Evolutionary conservation across 148 eudicot genomes (phyloP).

Genomic region (Nyssa sinensis): DNA sequence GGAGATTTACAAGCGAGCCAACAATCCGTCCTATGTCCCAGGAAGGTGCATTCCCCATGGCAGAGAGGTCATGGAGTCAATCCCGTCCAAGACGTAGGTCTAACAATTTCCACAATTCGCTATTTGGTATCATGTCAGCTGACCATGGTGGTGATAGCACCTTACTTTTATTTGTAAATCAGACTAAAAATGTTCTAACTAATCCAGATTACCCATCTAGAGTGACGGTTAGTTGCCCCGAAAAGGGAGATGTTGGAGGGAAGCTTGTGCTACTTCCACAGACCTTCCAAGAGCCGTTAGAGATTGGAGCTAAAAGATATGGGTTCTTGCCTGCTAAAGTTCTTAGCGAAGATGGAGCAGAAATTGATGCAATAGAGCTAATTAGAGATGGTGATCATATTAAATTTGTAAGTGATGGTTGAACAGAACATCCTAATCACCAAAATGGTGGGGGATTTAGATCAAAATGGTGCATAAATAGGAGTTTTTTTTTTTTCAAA

Average conservation of each 20-base stretch:
- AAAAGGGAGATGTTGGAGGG: conserved; percentile 36
- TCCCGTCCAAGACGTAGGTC: conserved; percentile 45
- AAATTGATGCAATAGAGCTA: conserved; percentile 53
- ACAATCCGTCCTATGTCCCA: conserved; percentile 19
- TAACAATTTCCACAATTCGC: conserved; percentile 64
- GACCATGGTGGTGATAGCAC: conserved; percentile 34
- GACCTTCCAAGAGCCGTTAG: conserved; percentile 48
- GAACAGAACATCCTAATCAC: not conserved
- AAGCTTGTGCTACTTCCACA: conserved; percentile 61
- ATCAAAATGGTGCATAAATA: not conserved
- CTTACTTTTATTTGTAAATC: conserved; percentile 23
- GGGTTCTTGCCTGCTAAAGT: conserved; percentile 48
- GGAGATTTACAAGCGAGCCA: conserved; percentile 63
- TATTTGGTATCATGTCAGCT: conserved; percentile 76
- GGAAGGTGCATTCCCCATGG: conserved; percentile 6
- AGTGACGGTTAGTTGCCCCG: conserved; percentile 49
- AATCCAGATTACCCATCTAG: conserved; percentile 23
- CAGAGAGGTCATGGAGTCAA: conserved; percentile 25
- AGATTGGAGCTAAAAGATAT: conserved; percentile 42
- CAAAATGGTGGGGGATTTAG: conserved; percentile 14
- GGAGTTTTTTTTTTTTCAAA: not conserved
- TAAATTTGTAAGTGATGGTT: conserved; percentile 36
- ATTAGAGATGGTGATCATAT: conserved; percentile 84
- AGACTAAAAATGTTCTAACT: not conserved
- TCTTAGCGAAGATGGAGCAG: conserved; percentile 58